phyloP scores from a whole-genome alignment of 1,139 yeast species.

The Candida neerlandica region DNA sequence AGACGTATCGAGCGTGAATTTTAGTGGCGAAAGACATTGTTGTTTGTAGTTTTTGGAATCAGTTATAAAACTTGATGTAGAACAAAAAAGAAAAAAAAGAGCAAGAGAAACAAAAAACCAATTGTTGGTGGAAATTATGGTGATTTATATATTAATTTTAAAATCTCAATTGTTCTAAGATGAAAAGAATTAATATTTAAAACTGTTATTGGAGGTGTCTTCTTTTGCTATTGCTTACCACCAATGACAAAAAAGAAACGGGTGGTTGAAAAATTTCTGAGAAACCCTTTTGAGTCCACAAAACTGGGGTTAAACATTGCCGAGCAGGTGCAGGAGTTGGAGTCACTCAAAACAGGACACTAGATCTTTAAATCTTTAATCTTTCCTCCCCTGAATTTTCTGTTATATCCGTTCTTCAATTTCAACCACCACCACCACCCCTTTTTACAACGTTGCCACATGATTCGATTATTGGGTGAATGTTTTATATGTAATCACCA shows the following conservation, averaged over 20 bases:
- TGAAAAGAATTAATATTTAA: too few species aligned
- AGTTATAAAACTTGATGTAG: constrained; percentile 11
- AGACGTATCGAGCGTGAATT: constrained; percentile 87
- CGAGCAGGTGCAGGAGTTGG: neutral
- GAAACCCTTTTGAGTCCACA: constrained; percentile 3
- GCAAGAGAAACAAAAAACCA: neutral
- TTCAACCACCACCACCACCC: too few species aligned
- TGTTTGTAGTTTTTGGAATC: constrained; percentile 5
- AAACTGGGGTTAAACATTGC: neutral
- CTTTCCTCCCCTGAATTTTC: too few species aligned
- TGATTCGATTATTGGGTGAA: too few species aligned
- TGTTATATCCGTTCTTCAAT: too few species aligned
- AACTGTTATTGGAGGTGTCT: too few species aligned
- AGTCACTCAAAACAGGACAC: constrained; percentile 5
- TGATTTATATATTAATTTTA: constrained; percentile 2
- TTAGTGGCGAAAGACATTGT: constrained; percentile 47
- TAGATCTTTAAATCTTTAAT: constrained; percentile 4
- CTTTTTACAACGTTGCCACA: too few species aligned
- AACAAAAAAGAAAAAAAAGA: constrained; percentile 12
- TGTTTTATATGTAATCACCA: too few species aligned
- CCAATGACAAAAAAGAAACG: neutral
- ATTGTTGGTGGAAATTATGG: neutral
- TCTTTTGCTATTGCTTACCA: too few species aligned
- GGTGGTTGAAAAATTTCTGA: constrained; percentile 6
- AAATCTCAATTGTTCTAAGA: neutral